These are phyloP conservation scores for Capsicum pubescens DNA, from an alignment of 257 asterid genomes.

Conservation along the genomic window DNA sequence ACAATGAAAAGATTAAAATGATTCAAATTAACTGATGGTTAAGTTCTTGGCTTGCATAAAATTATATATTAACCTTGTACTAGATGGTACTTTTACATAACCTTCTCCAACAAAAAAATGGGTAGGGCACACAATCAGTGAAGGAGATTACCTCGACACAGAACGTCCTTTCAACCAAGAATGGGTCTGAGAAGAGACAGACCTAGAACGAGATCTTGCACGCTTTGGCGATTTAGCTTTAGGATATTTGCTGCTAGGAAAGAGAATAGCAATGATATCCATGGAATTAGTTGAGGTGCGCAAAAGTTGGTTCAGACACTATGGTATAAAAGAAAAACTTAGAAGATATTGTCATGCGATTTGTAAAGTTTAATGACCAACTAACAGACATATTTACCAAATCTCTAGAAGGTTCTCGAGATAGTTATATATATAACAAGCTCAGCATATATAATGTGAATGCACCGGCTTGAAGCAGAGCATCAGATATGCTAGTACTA, in stretches of 20 bases:
- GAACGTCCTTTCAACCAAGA: slow-evolving; percentile 64
- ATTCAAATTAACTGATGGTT: neutral
- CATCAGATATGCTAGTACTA: neutral
- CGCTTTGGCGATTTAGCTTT: slow-evolving; percentile 77
- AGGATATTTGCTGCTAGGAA: slow-evolving; percentile 84
- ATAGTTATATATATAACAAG: neutral
- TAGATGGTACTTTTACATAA: neutral
- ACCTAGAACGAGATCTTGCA: slow-evolving; percentile 64
- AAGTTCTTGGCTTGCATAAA: neutral
- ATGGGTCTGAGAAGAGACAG: slow-evolving; percentile 48
- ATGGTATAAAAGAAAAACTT: no score
- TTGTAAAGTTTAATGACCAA: neutral
- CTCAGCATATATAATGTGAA: neutral
- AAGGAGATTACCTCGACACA: slow-evolving; percentile 62
- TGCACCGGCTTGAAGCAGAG: neutral
- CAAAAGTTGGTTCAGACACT: no score
- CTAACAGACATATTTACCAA: neutral
- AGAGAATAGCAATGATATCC: slow-evolving; percentile 6
- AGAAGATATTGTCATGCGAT: neutral
- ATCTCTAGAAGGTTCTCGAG: neutral
- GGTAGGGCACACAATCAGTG: slow-evolving; percentile 24
- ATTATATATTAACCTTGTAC: neutral
- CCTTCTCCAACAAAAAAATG: slow-evolving; percentile 12
- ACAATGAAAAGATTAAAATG: neutral
- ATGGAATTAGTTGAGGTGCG: no score